These are phyloP conservation scores for Ceratocystis colombiana DNA, from an alignment of 2,329 filamentous ascomycete genomes.

Conservation along the genomic window DNA sequence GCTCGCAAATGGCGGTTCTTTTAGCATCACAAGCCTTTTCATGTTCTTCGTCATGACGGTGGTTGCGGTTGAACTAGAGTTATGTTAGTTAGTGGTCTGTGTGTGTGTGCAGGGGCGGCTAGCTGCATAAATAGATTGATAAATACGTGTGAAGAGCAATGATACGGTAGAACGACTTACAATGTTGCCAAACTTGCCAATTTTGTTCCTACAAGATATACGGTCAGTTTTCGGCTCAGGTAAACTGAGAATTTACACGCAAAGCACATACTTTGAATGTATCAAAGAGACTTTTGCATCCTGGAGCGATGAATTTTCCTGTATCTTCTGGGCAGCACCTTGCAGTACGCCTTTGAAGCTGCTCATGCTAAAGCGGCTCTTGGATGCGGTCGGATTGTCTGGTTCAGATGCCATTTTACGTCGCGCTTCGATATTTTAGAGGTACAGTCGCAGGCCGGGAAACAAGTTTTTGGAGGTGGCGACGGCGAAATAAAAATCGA, in stretches of 20 bases:
- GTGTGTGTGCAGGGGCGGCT: not conserved
- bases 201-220: constrained; percentile 37
- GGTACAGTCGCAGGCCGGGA: not conserved
- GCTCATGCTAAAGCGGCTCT: constrained; percentile 24
- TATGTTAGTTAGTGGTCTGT: constrained; percentile 11
- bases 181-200: constrained; percentile 54
- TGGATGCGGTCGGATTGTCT: constrained; percentile 14
- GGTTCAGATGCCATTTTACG: constrained; percentile 15
- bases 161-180: constrained; percentile 33
- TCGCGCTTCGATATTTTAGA: not conserved
- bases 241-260: not conserved
- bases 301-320: constrained; percentile 21
- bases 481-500: not conserved
- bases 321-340: constrained; percentile 19
- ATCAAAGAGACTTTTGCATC: constrained; percentile 43
- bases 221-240: not conserved
- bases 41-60: constrained; percentile 89
- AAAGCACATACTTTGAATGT: constrained; percentile 46
- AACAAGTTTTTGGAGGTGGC: not conserved
- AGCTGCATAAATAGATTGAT: not conserved
- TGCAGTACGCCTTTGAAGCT: constrained; percentile 20
- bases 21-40: constrained; percentile 77
- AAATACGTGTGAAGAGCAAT: too few relatives aligned
- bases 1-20: constrained; percentile 57
- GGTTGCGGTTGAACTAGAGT: constrained; percentile 64